Evolutionary conservation across 176 grass and related monocot genomes (phyloP), one percentile per base, ranked within the genome.

Genomic region (Ampelocalamus luodianensis): DNA sequence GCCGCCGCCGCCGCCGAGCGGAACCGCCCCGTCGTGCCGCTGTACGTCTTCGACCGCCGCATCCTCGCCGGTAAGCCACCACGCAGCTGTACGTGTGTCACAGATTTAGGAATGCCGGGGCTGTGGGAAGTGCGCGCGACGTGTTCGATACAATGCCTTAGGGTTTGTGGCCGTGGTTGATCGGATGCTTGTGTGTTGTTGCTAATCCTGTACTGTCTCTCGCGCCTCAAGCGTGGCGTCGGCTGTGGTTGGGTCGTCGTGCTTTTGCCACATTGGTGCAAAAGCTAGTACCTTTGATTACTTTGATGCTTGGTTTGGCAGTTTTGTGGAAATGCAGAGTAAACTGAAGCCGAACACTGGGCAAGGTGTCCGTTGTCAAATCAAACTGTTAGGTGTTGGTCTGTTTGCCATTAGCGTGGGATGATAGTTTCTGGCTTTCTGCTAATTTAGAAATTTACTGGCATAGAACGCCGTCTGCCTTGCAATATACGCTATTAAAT

Each of bases 11-110:
- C 80, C 6, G 85, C 90, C 12, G 79, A 87, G 70, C 85, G 85
- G 83, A 87, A 87, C 72, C 70, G 89, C 76, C 77, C 61, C 18
- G 93, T 98, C 37, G 53, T 98, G 65, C 96, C 96, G 48, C 88
- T 98, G 69, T 98, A 95, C 78, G 93, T 98, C 58, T 98, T 98
- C 79, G 96, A 98, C 89, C 88, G 73, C 54, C 93, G 91, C 86
- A 89, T 92, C 85, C 85, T 98, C 60, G 87, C 85, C 12, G 90
- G 96, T 98, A 71, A 65, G 90, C 12, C 9, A n/a, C 79, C 42
- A 3, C 20, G 54, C 27, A 9, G 36, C 29, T 68, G 17, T 43
- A 45, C 16, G 26, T 42, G 59, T 10, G 7, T 18, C 56, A 5
- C 44, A 32, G 24, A 12, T 18, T 79, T 66, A 8, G 1, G 12